Evolutionary conservation across 106 monocot species (phyloP), one percentile per base, ranked within the genome.

Genomic region (Vanilla planifolia): DNA sequence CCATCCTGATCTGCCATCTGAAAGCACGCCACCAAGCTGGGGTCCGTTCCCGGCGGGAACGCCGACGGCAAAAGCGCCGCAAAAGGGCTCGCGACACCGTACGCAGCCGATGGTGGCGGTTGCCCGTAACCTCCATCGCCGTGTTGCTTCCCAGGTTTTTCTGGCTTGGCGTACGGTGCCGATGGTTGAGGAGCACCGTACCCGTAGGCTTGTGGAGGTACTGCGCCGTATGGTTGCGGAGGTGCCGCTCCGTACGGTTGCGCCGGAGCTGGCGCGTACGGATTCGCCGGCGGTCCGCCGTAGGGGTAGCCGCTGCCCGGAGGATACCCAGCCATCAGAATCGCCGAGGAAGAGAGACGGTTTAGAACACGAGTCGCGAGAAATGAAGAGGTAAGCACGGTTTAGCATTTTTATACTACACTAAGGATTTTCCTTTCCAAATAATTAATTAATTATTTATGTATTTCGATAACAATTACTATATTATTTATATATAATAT

Each of bases 31-130:
- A 92, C 73, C 36, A 99, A 59, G 75, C 51, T 92, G 6, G 98
- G 98, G 50, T 99, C 92, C 42, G 92, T 92, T 53, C 92, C 92
- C 15, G 88, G 98, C 0, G 92, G 84, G 69, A 99, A 99, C 62
- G 44, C 51, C 48, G 92, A 92, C 55, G 98, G 98, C 69, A 77
- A 50, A 66, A 99, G 71, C 25, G 82, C 6, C 61, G 80, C 45
- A 66, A 92, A 92, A 22, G 92, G 85, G 69, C 21, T 52, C 32
- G 8, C 61, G 30, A 37, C 30, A 36, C 61, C 61, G 43, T 61
- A 70, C 51, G 16, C 61, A 6, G 57, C 57, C 5, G 34, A 16
- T 34, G 57, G 19, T 34, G 33, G 20, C 3, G 57, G 57, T 1
- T 57, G 32, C 2, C 45, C 69, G 33, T 59, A 59, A 6, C 45